phyloP scores from a whole-genome alignment of 345 rosid genomes.

The Syzygium jambos region DNA sequence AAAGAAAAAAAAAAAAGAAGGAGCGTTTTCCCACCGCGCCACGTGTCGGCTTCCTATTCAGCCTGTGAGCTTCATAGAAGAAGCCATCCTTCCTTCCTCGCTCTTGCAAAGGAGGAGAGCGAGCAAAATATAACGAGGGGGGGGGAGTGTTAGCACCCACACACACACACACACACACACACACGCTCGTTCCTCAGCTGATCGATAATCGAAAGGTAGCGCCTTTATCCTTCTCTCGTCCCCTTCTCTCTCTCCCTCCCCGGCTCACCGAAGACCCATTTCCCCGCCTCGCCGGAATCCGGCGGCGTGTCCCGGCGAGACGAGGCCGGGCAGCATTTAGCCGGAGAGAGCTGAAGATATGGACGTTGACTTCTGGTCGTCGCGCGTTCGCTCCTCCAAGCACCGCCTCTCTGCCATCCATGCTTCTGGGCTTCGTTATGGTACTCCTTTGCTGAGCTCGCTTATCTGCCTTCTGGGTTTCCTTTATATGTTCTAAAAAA shows the following conservation, averaged over 20 bases:
- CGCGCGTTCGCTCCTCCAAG: conserved; percentile 28
- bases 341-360: conserved; percentile 10
- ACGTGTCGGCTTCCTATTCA: conserved; percentile 16
- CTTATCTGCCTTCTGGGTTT: neutral
- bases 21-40: neutral
- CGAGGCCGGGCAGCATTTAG: neutral
- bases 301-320: conserved; percentile 2
- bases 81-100: neutral
- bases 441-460: conserved; percentile 7
- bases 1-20: neutral
- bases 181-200: neutral
- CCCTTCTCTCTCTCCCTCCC: neutral
- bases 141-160: neutral
- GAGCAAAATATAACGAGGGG: neutral
- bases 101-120: neutral
- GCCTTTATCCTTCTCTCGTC: neutral
- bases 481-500: neutral
- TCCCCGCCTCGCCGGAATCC: neutral
- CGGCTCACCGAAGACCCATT: neutral
- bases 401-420: conserved; percentile 23
- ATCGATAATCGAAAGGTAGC: too few species aligned
- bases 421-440: conserved; percentile 16
- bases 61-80: neutral
- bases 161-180: neutral
- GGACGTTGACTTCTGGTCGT: conserved; percentile 38